Conservation (phyloP, 2,329 filamentous ascomycete genomes). For the Rhinocladiella similis region DNA sequence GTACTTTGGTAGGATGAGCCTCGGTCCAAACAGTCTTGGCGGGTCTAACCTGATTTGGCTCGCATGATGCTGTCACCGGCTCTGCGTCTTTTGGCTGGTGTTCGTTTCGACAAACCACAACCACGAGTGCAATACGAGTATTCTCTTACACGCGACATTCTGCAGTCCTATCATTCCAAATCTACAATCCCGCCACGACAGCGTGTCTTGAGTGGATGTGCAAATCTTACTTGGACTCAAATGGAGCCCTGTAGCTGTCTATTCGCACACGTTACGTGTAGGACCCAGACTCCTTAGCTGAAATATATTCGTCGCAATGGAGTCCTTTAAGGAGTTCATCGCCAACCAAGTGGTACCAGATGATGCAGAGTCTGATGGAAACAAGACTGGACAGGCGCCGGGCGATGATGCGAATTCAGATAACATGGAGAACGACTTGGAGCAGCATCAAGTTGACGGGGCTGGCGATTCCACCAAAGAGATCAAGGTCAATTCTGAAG, state of each 20-base stretch:
- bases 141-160: no score
- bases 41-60: slow-evolving; percentile 6
- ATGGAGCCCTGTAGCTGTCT: no score
- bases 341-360: slow-evolving; percentile 9
- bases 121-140: no score
- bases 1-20: not conserved
- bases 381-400: slow-evolving; percentile 9
- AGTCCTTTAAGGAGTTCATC: slow-evolving; percentile 23
- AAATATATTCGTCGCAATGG: slow-evolving; percentile 9
- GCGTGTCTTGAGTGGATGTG: no score
- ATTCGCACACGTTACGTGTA: not conserved
- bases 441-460: not conserved
- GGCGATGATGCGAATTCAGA: not conserved
- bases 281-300: not conserved
- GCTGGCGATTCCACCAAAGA: not conserved
- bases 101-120: not conserved
- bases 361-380: slow-evolving; percentile 34
- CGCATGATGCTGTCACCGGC: not conserved
- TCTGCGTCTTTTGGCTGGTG: not conserved
- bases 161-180: no score
- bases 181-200: no score
- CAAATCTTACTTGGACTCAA: no score
- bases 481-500: slow-evolving; percentile 13
- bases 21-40: slow-evolving; percentile 7
- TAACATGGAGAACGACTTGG: not conserved